phyloP scores from a whole-genome alignment of 208 protist genomes.

The Leishmania arabica region DNA sequence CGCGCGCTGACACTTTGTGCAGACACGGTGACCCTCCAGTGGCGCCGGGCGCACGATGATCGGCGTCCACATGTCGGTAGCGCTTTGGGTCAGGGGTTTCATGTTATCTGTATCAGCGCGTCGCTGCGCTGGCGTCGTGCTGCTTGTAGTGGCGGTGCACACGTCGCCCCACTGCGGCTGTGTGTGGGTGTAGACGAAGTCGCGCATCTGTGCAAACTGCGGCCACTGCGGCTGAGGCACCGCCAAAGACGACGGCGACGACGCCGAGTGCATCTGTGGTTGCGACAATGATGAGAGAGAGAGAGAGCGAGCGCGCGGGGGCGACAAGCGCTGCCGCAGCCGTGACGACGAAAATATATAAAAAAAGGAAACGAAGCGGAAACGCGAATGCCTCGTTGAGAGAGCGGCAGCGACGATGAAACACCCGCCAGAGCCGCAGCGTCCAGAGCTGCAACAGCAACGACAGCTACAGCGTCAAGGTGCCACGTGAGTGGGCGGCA shows the following conservation, averaged over 20 bases:
- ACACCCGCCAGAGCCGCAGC: background rate
- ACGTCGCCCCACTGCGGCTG: constrained; percentile 56
- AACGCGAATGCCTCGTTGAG: background rate
- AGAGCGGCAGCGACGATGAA: background rate
- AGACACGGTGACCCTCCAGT: constrained; percentile 37
- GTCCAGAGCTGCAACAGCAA: background rate
- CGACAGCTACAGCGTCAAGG: background rate
- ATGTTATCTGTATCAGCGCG: too few relatives aligned
- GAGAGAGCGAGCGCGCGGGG: background rate
- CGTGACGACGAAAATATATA: background rate
- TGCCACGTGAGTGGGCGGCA: background rate
- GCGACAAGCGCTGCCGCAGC: background rate
- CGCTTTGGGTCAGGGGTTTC: background rate
- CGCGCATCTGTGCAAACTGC: constrained; percentile 29
- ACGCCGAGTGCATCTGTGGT: background rate
- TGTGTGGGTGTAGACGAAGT: constrained; percentile 53
- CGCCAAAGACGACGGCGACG: background rate
- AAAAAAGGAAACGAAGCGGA: background rate
- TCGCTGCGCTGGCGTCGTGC: background rate
- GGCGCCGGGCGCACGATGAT: constrained; percentile 31
- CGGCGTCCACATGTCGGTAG: constrained; percentile 5
- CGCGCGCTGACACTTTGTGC: constrained; percentile 43
- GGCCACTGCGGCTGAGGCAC: constrained; percentile 47
- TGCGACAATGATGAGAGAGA: background rate
- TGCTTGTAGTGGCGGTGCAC: background rate